phyloP scores from a whole-genome alignment of 768 basidiomycete genomes.

The Lactarius psammicola region DNA sequence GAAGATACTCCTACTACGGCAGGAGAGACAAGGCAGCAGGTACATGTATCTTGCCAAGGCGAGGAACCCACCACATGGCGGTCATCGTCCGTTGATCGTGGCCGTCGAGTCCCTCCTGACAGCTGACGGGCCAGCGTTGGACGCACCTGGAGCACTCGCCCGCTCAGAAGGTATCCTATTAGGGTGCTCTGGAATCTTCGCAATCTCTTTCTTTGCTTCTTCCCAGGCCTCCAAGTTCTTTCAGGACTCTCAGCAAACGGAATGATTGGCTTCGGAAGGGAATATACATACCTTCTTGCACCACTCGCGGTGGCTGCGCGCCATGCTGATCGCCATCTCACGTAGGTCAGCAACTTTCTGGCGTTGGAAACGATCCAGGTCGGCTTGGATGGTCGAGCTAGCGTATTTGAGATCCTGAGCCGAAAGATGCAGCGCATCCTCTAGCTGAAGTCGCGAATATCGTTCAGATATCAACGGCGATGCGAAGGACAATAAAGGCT shows the following conservation, averaged over 20 bases:
- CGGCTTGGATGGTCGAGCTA: constrained; percentile 93
- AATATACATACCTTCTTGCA: constrained; percentile 74
- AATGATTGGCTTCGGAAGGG: not conserved
- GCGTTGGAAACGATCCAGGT: constrained; percentile 95
- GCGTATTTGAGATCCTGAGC: constrained; percentile 96
- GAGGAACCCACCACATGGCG: not conserved
- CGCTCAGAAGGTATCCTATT: constrained; percentile 56
- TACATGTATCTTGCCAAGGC: not conserved
- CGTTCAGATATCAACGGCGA: constrained; percentile 17
- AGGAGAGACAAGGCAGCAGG: not conserved
- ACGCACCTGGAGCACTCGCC: constrained; percentile 31
- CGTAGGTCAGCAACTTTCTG: constrained; percentile 97
- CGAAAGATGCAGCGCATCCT: constrained; percentile 89
- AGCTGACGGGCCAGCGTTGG: constrained; percentile 31
- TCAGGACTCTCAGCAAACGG: constrained; percentile 10
- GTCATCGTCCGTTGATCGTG: constrained; percentile 63
- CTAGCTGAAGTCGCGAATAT: constrained; percentile 55
- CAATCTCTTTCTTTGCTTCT: constrained; percentile 89
- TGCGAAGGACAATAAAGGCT: constrained; percentile 27
- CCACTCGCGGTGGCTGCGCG: constrained; percentile 91
- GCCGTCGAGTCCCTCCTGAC: constrained; percentile 65
- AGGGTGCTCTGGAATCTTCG: constrained; percentile 87
- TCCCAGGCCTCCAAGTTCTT: constrained; percentile 98
- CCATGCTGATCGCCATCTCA: constrained; percentile 91
- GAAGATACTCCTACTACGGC: constrained; percentile 6